Percentiles rank a stretch among this genome's conserved stretches.
These are phyloP conservation scores for Karstenula rhodostoma DNA, from an alignment of 2,329 filamentous ascomycete species.

Conservation along the genomic window DNA sequence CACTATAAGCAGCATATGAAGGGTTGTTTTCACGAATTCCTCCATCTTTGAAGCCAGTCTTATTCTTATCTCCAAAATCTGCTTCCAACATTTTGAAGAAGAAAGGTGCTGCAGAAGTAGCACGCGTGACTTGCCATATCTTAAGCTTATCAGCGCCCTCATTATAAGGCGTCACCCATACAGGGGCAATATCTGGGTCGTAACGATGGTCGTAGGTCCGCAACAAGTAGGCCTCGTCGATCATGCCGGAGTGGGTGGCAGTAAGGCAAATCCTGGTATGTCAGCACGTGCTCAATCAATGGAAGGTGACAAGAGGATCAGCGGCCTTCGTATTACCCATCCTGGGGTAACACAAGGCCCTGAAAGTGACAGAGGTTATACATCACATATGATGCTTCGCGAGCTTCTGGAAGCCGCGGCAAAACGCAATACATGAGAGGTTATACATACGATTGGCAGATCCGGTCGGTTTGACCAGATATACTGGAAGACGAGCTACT, in stretches of 20 bases:
- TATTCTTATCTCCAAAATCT: constrained; percentile 49
- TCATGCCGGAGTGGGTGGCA: constrained; percentile 57
- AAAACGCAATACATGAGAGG: too few relatives aligned
- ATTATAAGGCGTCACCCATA: constrained; percentile 59
- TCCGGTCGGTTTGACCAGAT: constrained; percentile 36
- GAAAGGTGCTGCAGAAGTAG: constrained; percentile 62
- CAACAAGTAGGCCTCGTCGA: constrained; percentile 58
- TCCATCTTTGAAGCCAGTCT: constrained; percentile 58
- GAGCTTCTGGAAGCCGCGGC: too few relatives aligned
- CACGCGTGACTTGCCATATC: constrained; percentile 62
- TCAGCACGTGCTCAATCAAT: constrained; percentile 6
- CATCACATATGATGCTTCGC: too few relatives aligned
- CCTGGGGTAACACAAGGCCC: not conserved
- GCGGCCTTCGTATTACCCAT: not conserved
- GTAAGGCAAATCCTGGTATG: constrained; percentile 54
- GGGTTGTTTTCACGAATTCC: constrained; percentile 62
- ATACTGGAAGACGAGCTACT: constrained; percentile 16
- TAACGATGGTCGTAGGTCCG: constrained; percentile 60
- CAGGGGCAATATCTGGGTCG: constrained; percentile 48
- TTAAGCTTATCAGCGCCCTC: constrained; percentile 55
- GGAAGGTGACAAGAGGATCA: too few relatives aligned
- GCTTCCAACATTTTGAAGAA: constrained; percentile 60
- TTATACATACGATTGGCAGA: constrained; percentile 48
- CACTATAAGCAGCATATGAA: constrained; percentile 56
- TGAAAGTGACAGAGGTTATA: too few relatives aligned